Evolutionary conservation across 2,329 filamentous ascomycete species (phyloP).

Genomic region (Pestalotiopsis sp.): DNA sequence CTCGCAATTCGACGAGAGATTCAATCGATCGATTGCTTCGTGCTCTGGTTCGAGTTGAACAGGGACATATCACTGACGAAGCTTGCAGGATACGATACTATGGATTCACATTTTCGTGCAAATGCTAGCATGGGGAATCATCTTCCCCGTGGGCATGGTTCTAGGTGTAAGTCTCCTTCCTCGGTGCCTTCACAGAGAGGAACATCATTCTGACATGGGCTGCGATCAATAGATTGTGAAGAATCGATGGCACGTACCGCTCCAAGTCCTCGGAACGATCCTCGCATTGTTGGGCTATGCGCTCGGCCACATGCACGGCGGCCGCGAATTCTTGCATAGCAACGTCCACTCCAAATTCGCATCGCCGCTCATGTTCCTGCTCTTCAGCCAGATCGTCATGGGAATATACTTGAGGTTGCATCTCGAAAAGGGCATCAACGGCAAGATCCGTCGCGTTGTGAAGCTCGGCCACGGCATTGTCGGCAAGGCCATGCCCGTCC

Average conservation of each 20-base stretch:
- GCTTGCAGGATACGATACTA: slow-evolving; percentile 71
- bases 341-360: slow-evolving; percentile 86
- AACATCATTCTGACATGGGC: slow-evolving; percentile 11
- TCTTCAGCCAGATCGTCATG: slow-evolving; percentile 75
- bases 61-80: neutral
- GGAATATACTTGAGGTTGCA: slow-evolving; percentile 90
- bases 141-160: slow-evolving; percentile 96
- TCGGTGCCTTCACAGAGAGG: neutral
- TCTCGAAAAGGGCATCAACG: slow-evolving; percentile 81
- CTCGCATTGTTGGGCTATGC: slow-evolving; percentile 86
- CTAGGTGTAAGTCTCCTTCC: slow-evolving; percentile 67
- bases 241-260: slow-evolving; percentile 91
- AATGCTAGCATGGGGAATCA: slow-evolving; percentile 83
- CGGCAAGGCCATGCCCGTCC: slow-evolving; percentile 84
- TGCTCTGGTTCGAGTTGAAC: neutral
- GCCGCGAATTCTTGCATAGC: slow-evolving; percentile 74
- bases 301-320: slow-evolving; percentile 87
- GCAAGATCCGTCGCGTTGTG: slow-evolving; percentile 71
- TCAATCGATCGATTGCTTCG: neutral
- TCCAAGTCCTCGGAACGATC: slow-evolving; percentile 74
- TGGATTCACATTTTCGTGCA: slow-evolving; percentile 95
- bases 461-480: slow-evolving; percentile 77
- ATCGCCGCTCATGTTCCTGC: slow-evolving; percentile 76
- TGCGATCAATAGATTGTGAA: slow-evolving; percentile 69
- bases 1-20: neutral